Conservation (phyloP, 176 grass and related monocot genomes). For the Saccharum officinarum region DNA sequence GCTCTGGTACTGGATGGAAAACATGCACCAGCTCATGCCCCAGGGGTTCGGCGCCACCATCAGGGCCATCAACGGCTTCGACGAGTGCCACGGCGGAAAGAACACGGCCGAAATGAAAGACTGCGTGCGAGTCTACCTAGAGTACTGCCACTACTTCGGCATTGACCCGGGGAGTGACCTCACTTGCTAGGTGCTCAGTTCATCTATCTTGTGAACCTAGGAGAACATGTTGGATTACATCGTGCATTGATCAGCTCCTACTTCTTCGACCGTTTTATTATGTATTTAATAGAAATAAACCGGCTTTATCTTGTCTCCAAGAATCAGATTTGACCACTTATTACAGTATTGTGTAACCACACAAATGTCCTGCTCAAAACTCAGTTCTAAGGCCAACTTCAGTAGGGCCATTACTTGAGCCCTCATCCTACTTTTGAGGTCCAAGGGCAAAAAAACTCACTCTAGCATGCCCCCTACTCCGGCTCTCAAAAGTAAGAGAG, state of each 20-base stretch:
- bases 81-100: conserved; percentile 49
- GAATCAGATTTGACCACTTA: too few species aligned
- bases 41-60: conserved; percentile 61
- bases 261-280: background rate
- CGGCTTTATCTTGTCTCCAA: too few species aligned
- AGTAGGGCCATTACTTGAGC: too few species aligned
- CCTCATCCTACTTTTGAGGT: too few species aligned
- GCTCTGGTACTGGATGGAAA: conserved; percentile 78
- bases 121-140: background rate
- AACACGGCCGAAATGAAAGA: background rate
- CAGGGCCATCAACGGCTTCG: conserved; percentile 46
- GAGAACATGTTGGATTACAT: background rate
- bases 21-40: conserved; percentile 47
- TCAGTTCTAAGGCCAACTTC: too few species aligned
- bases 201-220: background rate
- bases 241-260: background rate
- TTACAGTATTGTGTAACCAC: too few species aligned
- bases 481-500: too few species aligned
- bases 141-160: background rate
- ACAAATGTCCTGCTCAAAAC: too few species aligned
- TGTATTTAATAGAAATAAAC: too few species aligned
- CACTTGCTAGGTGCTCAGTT: background rate
- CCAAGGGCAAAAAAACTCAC: too few species aligned
- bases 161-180: background rate
- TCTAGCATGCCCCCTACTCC: too few species aligned